phyloP scores from a whole-genome alignment of 345 rosid species.

The Rhodamnia rubescens region DNA sequence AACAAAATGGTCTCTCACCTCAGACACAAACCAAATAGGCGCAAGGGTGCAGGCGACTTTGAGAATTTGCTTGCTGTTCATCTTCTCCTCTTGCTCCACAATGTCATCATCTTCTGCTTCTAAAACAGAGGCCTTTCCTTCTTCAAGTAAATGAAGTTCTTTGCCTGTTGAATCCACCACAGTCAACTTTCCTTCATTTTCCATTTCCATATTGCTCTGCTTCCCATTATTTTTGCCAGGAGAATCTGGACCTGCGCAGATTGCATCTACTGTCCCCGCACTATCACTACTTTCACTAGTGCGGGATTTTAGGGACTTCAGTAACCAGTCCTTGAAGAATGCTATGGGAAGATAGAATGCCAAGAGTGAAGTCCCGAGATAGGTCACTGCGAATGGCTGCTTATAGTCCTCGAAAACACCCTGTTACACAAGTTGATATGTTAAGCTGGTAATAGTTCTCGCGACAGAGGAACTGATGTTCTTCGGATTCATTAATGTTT shows the following conservation, averaged over 20 bases:
- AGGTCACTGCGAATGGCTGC: constrained; percentile 34
- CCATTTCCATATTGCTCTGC: neutral
- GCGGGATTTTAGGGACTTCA: neutral
- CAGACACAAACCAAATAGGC: constrained; percentile 38
- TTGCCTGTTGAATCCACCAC: neutral
- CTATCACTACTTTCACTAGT: neutral
- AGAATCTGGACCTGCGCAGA: neutral
- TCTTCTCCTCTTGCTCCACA: neutral
- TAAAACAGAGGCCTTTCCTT: neutral
- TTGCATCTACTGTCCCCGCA: neutral
- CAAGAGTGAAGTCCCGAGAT: constrained; percentile 26
- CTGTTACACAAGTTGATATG: constrained; percentile 2
- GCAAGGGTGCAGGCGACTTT: constrained; percentile 8
- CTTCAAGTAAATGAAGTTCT: neutral
- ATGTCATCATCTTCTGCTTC: neutral
- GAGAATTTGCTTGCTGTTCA: constrained; percentile 4
- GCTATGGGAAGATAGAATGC: constrained; percentile 33
- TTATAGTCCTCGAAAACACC: constrained; percentile 17
- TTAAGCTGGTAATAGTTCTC: neutral
- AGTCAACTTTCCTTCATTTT: neutral
- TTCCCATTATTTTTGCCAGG: neutral
- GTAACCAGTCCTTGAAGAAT: constrained; percentile 23
- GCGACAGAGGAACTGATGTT: neutral
- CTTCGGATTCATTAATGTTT: neutral
- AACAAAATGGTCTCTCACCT: constrained; percentile 8